Conservation (phyloP, 176 grass and related monocot species). For the Avena atlantica region DNA sequence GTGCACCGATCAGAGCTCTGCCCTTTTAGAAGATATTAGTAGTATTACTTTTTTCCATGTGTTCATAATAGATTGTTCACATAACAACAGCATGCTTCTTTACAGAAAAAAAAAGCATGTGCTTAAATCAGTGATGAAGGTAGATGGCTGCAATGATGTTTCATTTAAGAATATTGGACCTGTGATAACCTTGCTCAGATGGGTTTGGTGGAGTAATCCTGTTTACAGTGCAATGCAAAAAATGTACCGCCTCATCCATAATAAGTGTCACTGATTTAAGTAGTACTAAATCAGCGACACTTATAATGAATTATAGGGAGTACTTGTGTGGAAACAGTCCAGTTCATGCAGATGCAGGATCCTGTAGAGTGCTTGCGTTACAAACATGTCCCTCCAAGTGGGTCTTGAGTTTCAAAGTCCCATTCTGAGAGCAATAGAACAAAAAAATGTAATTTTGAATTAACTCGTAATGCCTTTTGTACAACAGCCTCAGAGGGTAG, state of each 20-base stretch:
- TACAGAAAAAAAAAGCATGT: neutral
- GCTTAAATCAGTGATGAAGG: conserved; percentile 7
- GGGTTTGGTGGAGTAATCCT: neutral
- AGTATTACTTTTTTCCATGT: neutral
- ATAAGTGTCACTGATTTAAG: no score
- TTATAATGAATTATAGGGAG: no score
- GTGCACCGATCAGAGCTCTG: neutral
- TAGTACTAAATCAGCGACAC: no score
- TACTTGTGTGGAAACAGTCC: neutral
- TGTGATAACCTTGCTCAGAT: neutral
- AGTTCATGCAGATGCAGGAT: neutral
- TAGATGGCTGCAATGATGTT: neutral
- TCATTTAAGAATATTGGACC: neutral
- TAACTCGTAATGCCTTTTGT: neutral
- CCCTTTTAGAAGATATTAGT: neutral
- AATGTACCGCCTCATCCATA: neutral
- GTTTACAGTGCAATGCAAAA: neutral
- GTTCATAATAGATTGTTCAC: neutral
- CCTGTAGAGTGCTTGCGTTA: neutral
- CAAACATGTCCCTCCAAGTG: neutral
- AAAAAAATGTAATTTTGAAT: neutral
- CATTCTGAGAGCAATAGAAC: neutral
- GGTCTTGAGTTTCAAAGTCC: conserved; percentile 9
- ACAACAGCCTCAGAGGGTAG: neutral
- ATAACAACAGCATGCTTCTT: neutral